A percentile compares a stretch with the other conserved stretches of the same genome.
Conservation (phyloP, 345 rosid species). For the Kandelia obovata region DNA sequence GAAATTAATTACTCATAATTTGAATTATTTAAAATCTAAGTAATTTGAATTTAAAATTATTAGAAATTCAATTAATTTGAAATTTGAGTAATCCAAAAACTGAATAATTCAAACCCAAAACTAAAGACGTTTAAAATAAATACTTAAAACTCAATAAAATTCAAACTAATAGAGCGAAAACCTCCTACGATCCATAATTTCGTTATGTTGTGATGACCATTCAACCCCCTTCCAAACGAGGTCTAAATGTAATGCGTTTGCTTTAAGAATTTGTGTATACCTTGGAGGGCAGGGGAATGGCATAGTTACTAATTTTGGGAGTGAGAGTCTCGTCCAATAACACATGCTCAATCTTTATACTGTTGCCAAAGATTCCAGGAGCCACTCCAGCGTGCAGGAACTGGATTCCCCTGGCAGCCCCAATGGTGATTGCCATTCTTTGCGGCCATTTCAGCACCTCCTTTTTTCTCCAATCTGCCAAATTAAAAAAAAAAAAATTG, state of each 20-base stretch:
- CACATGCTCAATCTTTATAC: conserved; percentile 64
- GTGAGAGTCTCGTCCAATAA: conserved; percentile 74
- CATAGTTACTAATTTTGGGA: conserved; percentile 61
- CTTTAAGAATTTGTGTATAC: conserved; percentile 22
- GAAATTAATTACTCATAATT: no score
- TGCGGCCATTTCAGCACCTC: conserved; percentile 87
- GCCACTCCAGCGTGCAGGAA: conserved; percentile 89
- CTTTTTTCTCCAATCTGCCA: conserved; percentile 70
- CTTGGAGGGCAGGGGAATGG: conserved; percentile 69
- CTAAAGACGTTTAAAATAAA: no score
- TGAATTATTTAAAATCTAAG: no score
- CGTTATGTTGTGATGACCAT: background rate
- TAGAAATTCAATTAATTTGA: no score
- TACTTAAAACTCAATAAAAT: no score
- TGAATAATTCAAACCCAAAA: no score
- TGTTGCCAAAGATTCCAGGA: conserved; percentile 73
- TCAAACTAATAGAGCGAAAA: no score
- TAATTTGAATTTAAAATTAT: no score
- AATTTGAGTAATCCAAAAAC: no score
- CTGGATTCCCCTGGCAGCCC: conserved; percentile 82
- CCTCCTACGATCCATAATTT: background rate
- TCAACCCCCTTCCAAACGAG: background rate
- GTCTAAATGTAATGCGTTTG: no score
- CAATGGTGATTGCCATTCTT: conserved; percentile 76
- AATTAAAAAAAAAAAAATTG: background rate